Base-by-base conservation (phyloP, 2,329 filamentous ascomycete species). In the Aureobasidium melanogenum region DNA sequence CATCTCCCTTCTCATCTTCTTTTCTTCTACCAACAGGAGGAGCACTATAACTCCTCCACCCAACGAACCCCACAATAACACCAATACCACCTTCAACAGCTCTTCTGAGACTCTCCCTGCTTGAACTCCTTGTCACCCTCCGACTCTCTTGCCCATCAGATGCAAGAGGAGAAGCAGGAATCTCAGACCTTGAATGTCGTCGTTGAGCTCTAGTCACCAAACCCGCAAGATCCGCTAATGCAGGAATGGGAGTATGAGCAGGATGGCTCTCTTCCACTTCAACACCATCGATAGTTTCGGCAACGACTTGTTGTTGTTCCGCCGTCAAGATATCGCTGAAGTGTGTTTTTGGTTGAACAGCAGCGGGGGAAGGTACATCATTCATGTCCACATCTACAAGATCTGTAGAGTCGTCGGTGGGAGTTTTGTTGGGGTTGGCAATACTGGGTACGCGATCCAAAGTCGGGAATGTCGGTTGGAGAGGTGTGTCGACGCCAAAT, bases 281-380 rank as follows among this genome's bases (percentile, higher is more conserved):
- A 1, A 61, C 43, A 6, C 59, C 59, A 26, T 61, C 59, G 19
- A 61, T 30, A 2, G 41, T 61, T 9, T 63, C 61, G 17, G 44
- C 51, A 3, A 43, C 47, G 24, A 36, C 24, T 9, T 36, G 17
- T 14, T 57, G 54, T n/a, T 60, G 38, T 7, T 64, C 52, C 9
- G 65, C 63, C 14, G 63, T 56, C 2, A 71, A 60, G 22, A 71
- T 70, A 36, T 69, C 67, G 34, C 67, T 69, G 54, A 71, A 70
- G 0, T 64, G 65, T 5, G 67, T 68, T 22, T 64, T 64, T 19
- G 66, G 61, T 15, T n/a, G 17, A 3, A 6, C 57, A 10, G n/a
- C 14, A 15, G 36, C 12, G 7, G 41, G 41, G 4, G 19, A 10
- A 12, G 32, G 32, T 24, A 39, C 43, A 15, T 63, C 43, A 5